Evolutionary conservation across 768 basidiomycete genomes (phyloP).

Genomic region (Hortiboletus flavorubellus): DNA sequence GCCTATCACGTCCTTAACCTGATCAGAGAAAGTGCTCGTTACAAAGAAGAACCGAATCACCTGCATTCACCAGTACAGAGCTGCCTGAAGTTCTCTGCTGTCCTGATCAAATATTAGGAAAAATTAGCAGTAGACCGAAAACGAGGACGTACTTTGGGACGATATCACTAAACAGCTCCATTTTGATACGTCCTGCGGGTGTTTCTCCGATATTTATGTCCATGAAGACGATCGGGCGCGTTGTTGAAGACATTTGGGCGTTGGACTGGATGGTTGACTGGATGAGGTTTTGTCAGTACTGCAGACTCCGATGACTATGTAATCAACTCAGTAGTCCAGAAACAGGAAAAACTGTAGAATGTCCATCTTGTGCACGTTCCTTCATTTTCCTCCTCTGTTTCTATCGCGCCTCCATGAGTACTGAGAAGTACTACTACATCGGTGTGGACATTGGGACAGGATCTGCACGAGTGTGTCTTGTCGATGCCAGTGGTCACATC

Average conservation of each 20-base stretch:
- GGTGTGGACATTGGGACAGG: conserved; percentile 91
- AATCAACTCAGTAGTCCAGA: background rate
- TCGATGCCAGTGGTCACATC: conserved; percentile 63
- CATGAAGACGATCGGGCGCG: conserved; percentile 93
- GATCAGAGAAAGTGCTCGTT: conserved; percentile 4
- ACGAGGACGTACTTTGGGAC: conserved; percentile 74
- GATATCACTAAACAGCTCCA: conserved; percentile 95
- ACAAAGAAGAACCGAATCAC: conserved; percentile 38
- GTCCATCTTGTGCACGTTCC: conserved; percentile 3
- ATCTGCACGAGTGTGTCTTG: conserved; percentile 84
- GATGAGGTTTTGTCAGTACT: background rate
- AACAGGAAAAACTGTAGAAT: conserved; percentile 10
- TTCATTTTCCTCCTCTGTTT: background rate
- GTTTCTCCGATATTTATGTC: conserved; percentile 97
- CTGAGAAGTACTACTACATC: conserved; percentile 51
- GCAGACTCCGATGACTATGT: too few species aligned
- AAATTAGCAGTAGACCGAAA: background rate
- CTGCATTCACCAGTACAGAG: conserved; percentile 96
- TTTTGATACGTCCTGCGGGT: conserved; percentile 90
- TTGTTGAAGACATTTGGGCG: conserved; percentile 41
- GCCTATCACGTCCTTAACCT: conserved; percentile 18
- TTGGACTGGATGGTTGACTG: background rate
- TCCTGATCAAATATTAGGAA: conserved; percentile 45
- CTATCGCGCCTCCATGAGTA: conserved; percentile 30
- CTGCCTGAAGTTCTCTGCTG: conserved; percentile 97